These are phyloP conservation scores for Senecio squalidus DNA, from an alignment of 140 eudicot genomes.

Conservation along the genomic window DNA sequence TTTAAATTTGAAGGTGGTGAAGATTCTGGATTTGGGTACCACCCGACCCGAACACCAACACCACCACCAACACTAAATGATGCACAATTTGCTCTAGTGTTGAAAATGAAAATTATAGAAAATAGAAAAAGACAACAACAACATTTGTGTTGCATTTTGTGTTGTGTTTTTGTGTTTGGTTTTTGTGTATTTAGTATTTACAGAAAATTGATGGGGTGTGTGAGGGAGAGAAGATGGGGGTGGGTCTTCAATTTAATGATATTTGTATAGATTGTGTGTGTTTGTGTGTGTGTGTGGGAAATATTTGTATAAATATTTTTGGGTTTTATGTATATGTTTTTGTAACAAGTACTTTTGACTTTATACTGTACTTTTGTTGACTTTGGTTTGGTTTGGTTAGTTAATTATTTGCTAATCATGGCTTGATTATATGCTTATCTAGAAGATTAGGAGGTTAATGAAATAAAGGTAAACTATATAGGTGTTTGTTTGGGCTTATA, in stretches of 20 bases:
- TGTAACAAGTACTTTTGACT: slow-evolving; percentile 19
- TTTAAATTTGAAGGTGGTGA: slow-evolving; percentile 32
- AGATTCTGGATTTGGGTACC: slow-evolving; percentile 29
- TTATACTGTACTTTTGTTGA: background rate
- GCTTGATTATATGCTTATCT: background rate
- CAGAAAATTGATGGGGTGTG: slow-evolving; percentile 37
- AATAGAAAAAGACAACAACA: slow-evolving; percentile 13
- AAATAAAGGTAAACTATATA: too few species aligned
- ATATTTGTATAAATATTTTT: slow-evolving; percentile 10
- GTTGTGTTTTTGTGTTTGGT: slow-evolving; percentile 18
- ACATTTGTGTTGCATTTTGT: slow-evolving; percentile 36
- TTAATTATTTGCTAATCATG: background rate
- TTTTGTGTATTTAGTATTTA: slow-evolving; percentile 34
- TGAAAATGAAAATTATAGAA: slow-evolving; percentile 26
- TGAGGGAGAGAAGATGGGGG: slow-evolving; percentile 20
- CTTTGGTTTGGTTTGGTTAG: background rate
- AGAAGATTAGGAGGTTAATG: background rate
- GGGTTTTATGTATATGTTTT: slow-evolving; percentile 9
- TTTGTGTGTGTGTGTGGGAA: background rate
- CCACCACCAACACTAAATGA: slow-evolving; percentile 68
- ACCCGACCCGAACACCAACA: slow-evolving; percentile 47
- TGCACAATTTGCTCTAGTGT: slow-evolving; percentile 29
- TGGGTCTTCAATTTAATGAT: slow-evolving; percentile 45
- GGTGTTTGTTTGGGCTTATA: too few species aligned
- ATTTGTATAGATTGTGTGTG: slow-evolving; percentile 18